phyloP scores from a whole-genome alignment of 495 filamentous ascomycete genomes.

The Delitschia confertaspora region DNA sequence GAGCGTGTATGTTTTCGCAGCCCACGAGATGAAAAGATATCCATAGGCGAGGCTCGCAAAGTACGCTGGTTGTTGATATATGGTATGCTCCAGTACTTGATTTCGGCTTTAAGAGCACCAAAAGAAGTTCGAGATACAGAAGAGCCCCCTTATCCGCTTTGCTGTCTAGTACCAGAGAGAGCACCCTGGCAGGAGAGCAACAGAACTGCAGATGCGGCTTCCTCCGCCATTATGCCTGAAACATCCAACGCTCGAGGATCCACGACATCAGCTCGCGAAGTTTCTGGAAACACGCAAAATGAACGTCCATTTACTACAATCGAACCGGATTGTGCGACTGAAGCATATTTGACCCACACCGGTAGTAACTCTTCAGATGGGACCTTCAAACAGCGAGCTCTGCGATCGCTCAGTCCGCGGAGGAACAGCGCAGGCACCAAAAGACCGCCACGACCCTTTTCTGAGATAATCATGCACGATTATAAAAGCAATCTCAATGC shows the following conservation, averaged over 20 bases:
- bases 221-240: constrained; percentile 13
- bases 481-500: constrained; percentile 32
- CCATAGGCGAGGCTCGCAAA: constrained; percentile 35
- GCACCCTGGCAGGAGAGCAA: constrained; percentile 25
- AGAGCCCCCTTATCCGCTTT: constrained; percentile 31
- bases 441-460: constrained; percentile 17
- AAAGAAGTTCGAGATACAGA: constrained; percentile 34
- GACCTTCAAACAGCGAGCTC: constrained; percentile 19
- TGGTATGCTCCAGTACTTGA: constrained; percentile 51
- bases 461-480: constrained; percentile 33
- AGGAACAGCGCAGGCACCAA: constrained; percentile 22
- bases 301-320: constrained; percentile 20
- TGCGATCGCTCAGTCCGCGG: constrained; percentile 22
- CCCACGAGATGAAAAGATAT: constrained; percentile 36
- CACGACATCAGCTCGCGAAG: constrained; percentile 2
- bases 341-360: constrained; percentile 31
- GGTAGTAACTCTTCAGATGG: constrained; percentile 19
- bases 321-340: constrained; percentile 36
- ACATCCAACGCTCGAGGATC: constrained; percentile 10
- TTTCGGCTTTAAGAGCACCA: constrained; percentile 33
- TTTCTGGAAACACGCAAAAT: not conserved
- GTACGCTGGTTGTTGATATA: constrained; percentile 67
- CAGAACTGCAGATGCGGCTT: constrained; percentile 2
- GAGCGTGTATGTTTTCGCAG: constrained; percentile 36
- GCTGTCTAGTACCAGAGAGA: constrained; percentile 28